Base-by-base conservation (phyloP, 2,329 filamentous ascomycete species). In the Arthrobotrys musiformis region DNA sequence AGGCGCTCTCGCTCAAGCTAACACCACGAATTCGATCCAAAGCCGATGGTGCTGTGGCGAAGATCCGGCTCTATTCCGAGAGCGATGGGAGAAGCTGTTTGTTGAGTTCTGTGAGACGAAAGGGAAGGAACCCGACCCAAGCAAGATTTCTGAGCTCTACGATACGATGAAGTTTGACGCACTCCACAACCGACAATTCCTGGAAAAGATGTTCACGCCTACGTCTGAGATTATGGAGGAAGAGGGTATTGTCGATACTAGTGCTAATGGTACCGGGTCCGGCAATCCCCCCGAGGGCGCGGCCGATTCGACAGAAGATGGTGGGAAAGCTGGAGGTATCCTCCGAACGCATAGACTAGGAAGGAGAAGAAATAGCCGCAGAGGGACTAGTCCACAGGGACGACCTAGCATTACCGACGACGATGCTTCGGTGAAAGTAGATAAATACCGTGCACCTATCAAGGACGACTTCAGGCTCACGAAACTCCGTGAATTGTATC, bases 101-200 rank as follows among this genome's bases (percentile, higher is more conserved):
- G 89, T 91, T 56, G 95, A 99, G 82, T 99, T 99, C 81, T 95
- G 92, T 79, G 96, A 99, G 83, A 91, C 92, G 0, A 95, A 99
- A 81, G 74, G 74, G 24, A 78, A 78, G 46, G 99, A 99, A 85
- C 93, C 98, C 17, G 95, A 99, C 83, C 96, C 96, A 17, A 97
- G 94, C 86, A 99, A 99, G 85, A 94, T 99, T 78, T 97, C 93
- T 4, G 95, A 99, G 85, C 88, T 99, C 1, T 99, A 99, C 83
- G 95, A 99, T 83, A 98, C 94, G 19, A 98, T 99, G 95, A 99
- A 99, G 84, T 99, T 98, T 79, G 95, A 99, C 83, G 95, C 95
- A 0, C 87, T 99, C 13, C 96, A 99, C 84, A 99, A 99, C 82
- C 90, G 95, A 1, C 93, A 93, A 79, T 99, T 99, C 81, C 86